Conservation (phyloP, 345 rosid species). For the Populus ilicifolia region DNA sequence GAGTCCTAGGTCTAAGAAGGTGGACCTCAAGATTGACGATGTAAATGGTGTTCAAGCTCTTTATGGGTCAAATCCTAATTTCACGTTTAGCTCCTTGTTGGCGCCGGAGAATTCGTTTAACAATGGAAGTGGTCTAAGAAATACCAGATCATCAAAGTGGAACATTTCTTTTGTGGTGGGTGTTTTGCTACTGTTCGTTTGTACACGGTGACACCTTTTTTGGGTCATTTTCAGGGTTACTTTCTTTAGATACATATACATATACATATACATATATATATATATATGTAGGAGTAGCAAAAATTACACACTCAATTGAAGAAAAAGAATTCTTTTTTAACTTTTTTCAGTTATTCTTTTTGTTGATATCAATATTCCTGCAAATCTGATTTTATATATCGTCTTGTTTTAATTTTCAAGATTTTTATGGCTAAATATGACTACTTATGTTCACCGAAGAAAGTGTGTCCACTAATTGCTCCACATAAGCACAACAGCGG, state of each 20-base stretch:
- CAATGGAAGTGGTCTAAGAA: slow-evolving; percentile 17
- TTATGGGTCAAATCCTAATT: slow-evolving; percentile 74
- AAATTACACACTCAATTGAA: background rate
- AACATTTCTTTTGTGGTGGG: slow-evolving; percentile 32
- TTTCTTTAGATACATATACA: background rate
- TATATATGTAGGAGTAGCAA: background rate
- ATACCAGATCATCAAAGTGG: slow-evolving; percentile 21
- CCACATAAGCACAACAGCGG: too few relatives aligned
- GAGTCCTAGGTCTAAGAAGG: slow-evolving; percentile 55
- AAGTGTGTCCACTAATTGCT: background rate
- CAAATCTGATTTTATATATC: background rate
- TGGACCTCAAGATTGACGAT: slow-evolving; percentile 70
- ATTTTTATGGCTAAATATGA: background rate
- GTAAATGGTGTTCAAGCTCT: slow-evolving; percentile 74
- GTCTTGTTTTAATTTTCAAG: too few relatives aligned
- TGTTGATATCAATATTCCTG: background rate
- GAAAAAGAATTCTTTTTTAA: background rate
- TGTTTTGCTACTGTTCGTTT: slow-evolving; percentile 21
- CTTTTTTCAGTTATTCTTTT: background rate
- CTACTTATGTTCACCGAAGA: background rate
- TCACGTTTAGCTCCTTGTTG: slow-evolving; percentile 53
- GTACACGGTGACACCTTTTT: background rate
- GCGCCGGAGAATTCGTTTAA: slow-evolving; percentile 52
- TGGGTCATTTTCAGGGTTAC: background rate
- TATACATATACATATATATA: too few relatives aligned